Conservation (phyloP, 148 eudicot genomes). For the Simmondsia chinensis region DNA sequence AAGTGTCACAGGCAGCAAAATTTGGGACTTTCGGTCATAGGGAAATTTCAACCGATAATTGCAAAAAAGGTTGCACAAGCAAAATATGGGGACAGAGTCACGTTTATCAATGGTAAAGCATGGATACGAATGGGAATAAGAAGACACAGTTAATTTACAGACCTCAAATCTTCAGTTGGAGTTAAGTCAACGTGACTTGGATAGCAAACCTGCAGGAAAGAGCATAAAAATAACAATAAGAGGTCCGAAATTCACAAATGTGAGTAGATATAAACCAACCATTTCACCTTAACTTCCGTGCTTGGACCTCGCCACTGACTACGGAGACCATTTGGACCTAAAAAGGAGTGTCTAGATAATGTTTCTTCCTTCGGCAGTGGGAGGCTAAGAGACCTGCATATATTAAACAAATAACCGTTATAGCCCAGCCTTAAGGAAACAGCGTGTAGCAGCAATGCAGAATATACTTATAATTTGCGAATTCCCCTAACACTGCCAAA, state of each 20-base stretch:
- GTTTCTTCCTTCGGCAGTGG: conserved; percentile 92
- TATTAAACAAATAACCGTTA: conserved; percentile 6
- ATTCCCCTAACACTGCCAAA: too few species aligned
- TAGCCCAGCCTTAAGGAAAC: conserved; percentile 2
- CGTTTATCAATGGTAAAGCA: background rate
- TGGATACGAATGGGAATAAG: background rate
- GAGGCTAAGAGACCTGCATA: conserved; percentile 50
- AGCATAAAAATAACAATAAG: conserved; percentile 4
- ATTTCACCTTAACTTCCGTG: conserved; percentile 56
- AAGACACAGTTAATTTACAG: conserved; percentile 14
- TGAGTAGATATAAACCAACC: background rate
- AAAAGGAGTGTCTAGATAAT: conserved; percentile 83
- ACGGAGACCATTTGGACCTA: conserved; percentile 87
- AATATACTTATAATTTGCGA: background rate
- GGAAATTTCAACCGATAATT: too few species aligned
- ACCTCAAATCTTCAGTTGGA: conserved; percentile 50
- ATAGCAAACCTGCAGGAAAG: conserved; percentile 55
- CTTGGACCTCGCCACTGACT: conserved; percentile 79
- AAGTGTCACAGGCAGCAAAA: conserved; percentile 17
- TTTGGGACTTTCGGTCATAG: background rate
- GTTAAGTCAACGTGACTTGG: conserved; percentile 57
- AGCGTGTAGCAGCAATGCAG: background rate
- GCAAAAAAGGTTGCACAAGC: too few species aligned
- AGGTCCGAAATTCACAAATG: background rate
- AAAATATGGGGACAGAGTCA: too few species aligned